Percentiles rank a stretch among this genome's conserved stretches.
phyloP scores from a whole-genome alignment of 805 yeast genomes.

The Myxozyma mucilagina region DNA sequence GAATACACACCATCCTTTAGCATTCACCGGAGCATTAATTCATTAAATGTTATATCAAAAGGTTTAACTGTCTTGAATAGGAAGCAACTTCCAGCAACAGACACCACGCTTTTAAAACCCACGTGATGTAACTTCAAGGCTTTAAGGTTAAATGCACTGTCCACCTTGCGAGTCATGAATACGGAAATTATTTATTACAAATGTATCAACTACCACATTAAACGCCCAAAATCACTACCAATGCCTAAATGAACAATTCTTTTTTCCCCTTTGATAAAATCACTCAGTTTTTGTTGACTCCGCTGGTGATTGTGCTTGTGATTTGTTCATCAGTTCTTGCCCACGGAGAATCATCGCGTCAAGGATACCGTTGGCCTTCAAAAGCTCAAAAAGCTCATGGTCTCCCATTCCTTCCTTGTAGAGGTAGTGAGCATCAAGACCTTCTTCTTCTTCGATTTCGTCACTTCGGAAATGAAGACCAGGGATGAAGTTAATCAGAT shows the following conservation, averaged over 20 bases:
- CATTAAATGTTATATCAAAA: no score
- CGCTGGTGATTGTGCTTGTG: not conserved
- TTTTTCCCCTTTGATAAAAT: not conserved
- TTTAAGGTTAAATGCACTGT: no score
- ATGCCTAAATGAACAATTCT: not conserved
- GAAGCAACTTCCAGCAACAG: no score
- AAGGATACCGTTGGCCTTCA: constrained; percentile 22
- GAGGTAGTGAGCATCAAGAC: constrained; percentile 62
- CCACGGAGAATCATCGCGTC: constrained; percentile 15
- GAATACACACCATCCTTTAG: no score
- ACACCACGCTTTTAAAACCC: no score
- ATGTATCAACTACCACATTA: not conserved
- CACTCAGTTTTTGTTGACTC: not conserved
- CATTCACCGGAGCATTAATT: no score
- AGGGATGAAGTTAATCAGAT: constrained; percentile 71
- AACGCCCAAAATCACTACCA: not conserved
- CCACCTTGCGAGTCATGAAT: no score
- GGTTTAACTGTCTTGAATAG: no score
- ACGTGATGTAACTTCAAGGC: no score
- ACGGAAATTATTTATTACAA: no score
- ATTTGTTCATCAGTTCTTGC: constrained; percentile 4
- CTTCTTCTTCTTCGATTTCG: constrained; percentile 82
- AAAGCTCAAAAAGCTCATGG: constrained; percentile 18
- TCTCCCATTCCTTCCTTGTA: constrained; percentile 31
- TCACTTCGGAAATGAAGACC: constrained; percentile 75